These are phyloP conservation scores for Coccomyxa sp. DNA, from an alignment of 139 green algal species.

Conservation along the genomic window DNA sequence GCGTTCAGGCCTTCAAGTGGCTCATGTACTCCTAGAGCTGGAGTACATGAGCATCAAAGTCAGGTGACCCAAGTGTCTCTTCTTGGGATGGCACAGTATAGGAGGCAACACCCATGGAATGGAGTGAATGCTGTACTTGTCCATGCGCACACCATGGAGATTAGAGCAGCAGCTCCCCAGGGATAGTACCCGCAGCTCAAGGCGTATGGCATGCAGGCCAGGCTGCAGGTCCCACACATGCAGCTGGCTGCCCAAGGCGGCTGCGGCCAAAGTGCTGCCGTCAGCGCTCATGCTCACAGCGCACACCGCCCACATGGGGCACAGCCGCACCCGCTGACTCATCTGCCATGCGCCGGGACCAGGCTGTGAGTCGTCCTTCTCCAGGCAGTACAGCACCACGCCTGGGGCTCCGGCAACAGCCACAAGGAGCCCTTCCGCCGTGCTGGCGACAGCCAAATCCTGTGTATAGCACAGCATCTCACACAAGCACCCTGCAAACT, in stretches of 20 bases:
- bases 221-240: not conserved
- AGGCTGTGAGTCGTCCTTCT: not conserved
- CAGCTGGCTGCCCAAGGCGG: not conserved
- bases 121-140: not conserved
- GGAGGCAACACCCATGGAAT: not conserved
- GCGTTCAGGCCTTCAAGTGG: not conserved
- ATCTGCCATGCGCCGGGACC: not conserved
- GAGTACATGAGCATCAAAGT: too few relatives aligned
- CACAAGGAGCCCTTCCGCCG: not conserved
- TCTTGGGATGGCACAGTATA: not conserved
- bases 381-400: not conserved
- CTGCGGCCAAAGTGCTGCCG: not conserved
- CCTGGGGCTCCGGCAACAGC: not conserved
- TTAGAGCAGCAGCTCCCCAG: not conserved
- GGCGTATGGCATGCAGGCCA: not conserved
- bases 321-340: not conserved
- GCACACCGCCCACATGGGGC: not conserved
- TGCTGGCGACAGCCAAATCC: not conserved
- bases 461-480: not conserved
- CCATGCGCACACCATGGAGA: too few relatives aligned
- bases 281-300: not conserved
- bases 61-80: not conserved
- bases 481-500: not conserved
- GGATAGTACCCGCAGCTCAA: conserved; percentile 2
- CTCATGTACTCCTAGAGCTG: not conserved